These are phyloP conservation scores for Castanea sativa DNA, from an alignment of 306 rosid genomes.

Conservation along the genomic window DNA sequence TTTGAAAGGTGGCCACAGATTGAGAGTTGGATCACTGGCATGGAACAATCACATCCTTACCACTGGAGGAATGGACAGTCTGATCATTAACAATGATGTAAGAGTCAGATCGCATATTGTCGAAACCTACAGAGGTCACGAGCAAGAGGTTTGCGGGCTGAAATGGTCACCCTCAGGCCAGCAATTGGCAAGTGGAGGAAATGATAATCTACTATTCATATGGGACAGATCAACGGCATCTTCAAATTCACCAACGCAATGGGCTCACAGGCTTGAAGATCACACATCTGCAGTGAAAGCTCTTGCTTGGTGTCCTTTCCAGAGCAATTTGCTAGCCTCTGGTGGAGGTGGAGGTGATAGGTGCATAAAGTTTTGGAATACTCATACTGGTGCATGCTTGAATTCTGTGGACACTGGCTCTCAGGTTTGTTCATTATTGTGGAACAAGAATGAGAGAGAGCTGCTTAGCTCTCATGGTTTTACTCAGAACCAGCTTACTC, in stretches of 20 bases:
- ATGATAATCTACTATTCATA: constrained; percentile 47
- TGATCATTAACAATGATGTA: constrained; percentile 67
- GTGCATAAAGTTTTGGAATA: constrained; percentile 55
- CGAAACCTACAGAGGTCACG: constrained; percentile 74
- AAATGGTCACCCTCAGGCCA: constrained; percentile 71
- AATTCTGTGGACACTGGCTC: constrained; percentile 63
- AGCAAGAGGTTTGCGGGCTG: constrained; percentile 81
- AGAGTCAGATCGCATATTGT: constrained; percentile 70
- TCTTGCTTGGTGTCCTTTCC: constrained; percentile 88
- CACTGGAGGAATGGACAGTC: constrained; percentile 82
- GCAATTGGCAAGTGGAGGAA: constrained; percentile 57
- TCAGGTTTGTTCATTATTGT: constrained; percentile 50
- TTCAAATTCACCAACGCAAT: constrained; percentile 45
- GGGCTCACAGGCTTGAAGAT: constrained; percentile 56
- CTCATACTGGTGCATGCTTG: constrained; percentile 55
- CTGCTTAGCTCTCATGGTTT: constrained; percentile 86
- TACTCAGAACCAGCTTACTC: constrained; percentile 69
- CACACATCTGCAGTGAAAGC: constrained; percentile 59
- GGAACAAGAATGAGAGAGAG: constrained; percentile 74
- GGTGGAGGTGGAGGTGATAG: constrained; percentile 55
- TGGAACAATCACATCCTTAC: constrained; percentile 81
- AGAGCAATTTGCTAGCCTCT: constrained; percentile 45
- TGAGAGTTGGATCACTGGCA: constrained; percentile 71
- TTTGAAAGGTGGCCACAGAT: constrained; percentile 58
- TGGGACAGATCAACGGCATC: constrained; percentile 54